Percentiles rank a stretch among this genome's conserved stretches.
These are phyloP conservation scores for Nothophoma quercina DNA, from an alignment of 2,329 filamentous ascomycete species.

Conservation along the genomic window DNA sequence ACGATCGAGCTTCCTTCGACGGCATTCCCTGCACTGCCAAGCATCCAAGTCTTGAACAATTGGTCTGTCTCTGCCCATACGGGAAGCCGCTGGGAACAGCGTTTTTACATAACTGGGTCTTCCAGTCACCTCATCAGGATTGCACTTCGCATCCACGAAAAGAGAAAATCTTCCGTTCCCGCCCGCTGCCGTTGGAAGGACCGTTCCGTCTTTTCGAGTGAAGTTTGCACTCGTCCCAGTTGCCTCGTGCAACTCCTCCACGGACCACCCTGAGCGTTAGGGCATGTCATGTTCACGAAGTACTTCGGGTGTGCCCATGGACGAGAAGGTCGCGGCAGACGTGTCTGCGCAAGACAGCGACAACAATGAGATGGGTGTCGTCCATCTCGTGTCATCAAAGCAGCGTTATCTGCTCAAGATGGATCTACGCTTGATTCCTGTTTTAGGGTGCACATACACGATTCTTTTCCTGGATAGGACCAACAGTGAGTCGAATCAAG, in stretches of 20 bases:
- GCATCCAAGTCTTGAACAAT: background rate
- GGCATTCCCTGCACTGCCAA: background rate
- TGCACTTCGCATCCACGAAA: background rate
- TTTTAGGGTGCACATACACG: slow-evolving; percentile 75
- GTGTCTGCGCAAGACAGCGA: slow-evolving; percentile 21
- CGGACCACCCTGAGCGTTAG: background rate
- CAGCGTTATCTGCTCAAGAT: slow-evolving; percentile 65
- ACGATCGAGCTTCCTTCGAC: background rate
- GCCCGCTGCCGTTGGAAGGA: slow-evolving; percentile 6
- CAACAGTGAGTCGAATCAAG: slow-evolving; percentile 55
- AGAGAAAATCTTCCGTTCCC: slow-evolving; percentile 2
- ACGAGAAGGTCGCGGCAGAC: slow-evolving; percentile 29
- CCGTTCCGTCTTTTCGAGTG: slow-evolving; percentile 4
- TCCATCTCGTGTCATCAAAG: slow-evolving; percentile 7
- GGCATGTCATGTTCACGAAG: background rate
- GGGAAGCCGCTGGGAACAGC: background rate
- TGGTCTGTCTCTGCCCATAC: background rate
- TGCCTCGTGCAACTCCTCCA: background rate
- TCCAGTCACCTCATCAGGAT: background rate
- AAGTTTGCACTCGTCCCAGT: background rate
- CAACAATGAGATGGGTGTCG: slow-evolving; percentile 20
- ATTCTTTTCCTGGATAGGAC: slow-evolving; percentile 73
- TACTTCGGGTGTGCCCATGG: slow-evolving; percentile 6
- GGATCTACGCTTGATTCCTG: slow-evolving; percentile 65
- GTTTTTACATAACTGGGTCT: background rate